Percentiles rank a stretch among this genome's conserved stretches.
These are phyloP conservation scores for Hypoxylon sp. DNA, from an alignment of 2,329 filamentous ascomycete genomes.

Conservation along the genomic window DNA sequence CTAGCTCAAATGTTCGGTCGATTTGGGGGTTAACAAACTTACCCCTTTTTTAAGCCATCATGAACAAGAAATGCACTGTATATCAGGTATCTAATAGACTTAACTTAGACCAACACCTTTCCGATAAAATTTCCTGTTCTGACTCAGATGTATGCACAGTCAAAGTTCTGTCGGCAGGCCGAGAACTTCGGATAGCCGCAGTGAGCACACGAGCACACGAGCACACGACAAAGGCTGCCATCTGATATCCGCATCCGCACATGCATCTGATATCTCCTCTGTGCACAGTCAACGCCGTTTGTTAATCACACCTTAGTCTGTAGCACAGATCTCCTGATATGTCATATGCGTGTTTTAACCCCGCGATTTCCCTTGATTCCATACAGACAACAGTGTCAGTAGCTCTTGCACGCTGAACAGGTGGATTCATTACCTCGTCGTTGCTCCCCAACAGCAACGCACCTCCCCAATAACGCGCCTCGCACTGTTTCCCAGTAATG, in stretches of 20 bases:
- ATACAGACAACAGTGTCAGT: neutral
- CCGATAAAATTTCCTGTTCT: neutral
- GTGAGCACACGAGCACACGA: slow-evolving; percentile 9
- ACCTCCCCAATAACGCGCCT: neutral
- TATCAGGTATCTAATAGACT: neutral
- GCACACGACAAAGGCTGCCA: slow-evolving; percentile 20
- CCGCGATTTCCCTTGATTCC: slow-evolving; percentile 19
- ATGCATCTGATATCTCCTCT: slow-evolving; percentile 17
- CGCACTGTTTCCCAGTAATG: slow-evolving; percentile 4
- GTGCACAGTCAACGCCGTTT: slow-evolving; percentile 20
- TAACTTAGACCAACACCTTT: neutral
- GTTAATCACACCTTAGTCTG: slow-evolving; percentile 17
- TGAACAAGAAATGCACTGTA: neutral
- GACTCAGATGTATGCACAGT: neutral
- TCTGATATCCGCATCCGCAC: slow-evolving; percentile 8
- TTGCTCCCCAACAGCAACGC: neutral
- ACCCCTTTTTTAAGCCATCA: slow-evolving; percentile 4
- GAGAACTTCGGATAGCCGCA: slow-evolving; percentile 31
- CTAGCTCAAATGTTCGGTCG: neutral
- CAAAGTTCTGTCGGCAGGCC: neutral
- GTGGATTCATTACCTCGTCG: neutral
- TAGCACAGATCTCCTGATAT: slow-evolving; percentile 28
- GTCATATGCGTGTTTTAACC: slow-evolving; percentile 17
- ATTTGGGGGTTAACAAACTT: neutral
- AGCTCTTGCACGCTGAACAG: neutral